These are phyloP conservation scores for Lactarius hengduanensis DNA, from an alignment of 768 basidiomycete species.

Conservation along the genomic window DNA sequence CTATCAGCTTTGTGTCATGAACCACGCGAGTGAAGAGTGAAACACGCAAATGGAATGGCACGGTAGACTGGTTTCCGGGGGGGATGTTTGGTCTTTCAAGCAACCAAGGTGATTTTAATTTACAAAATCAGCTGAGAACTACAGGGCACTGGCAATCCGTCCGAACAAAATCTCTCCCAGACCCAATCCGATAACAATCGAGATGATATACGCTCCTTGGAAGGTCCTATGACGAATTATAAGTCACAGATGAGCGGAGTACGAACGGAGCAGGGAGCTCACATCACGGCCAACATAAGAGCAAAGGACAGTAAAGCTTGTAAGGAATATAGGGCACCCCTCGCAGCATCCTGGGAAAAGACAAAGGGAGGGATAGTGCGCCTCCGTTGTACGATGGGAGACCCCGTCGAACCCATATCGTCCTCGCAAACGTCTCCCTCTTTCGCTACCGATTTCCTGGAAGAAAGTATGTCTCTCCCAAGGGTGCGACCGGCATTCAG, in stretches of 20 bases:
- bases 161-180: conserved; percentile 76
- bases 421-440: not conserved
- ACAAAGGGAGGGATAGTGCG: conserved; percentile 63
- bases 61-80: no score
- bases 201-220: conserved; percentile 73
- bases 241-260: conserved; percentile 2
- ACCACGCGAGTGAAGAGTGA: no score
- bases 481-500: not conserved
- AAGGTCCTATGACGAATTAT: conserved; percentile 62
- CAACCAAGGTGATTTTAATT: not conserved
- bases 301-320: conserved; percentile 64
- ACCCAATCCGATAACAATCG: conserved; percentile 67
- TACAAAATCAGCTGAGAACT: conserved; percentile 3
- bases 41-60: no score
- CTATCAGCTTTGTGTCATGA: no score
- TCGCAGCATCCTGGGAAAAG: conserved; percentile 61
- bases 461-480: not conserved
- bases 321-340: conserved; percentile 62
- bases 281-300: conserved; percentile 86
- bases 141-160: conserved; percentile 40
- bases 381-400: conserved; percentile 22
- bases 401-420: not conserved
- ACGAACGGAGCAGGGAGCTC: conserved; percentile 34
- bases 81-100: no score
- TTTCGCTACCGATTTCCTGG: conserved; percentile 5